phyloP scores from a whole-genome alignment of 306 rosid genomes.

The Fagus sylvatica region DNA sequence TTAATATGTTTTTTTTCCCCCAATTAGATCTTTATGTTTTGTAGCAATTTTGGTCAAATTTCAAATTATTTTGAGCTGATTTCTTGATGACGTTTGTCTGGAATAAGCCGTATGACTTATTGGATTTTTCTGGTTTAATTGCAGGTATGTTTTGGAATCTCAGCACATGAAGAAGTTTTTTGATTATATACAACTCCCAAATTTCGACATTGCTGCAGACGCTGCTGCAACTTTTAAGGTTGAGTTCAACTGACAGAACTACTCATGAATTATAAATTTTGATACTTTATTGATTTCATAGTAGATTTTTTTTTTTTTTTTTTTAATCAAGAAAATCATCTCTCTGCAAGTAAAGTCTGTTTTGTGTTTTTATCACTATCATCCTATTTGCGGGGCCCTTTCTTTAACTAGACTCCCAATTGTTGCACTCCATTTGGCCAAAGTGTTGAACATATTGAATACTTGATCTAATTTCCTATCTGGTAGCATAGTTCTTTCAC shows the following conservation, averaged over 20 bases:
- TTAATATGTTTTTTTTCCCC: background rate
- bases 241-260: conserved; percentile 17
- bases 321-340: background rate
- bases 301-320: background rate
- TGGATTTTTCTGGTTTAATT: conserved; percentile 26
- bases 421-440: conserved; percentile 7
- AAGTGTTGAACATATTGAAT: background rate
- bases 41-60: background rate
- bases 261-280: background rate
- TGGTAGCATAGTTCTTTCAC: background rate
- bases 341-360: background rate
- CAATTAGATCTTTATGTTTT: background rate
- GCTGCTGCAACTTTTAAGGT: conserved; percentile 99
- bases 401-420: background rate
- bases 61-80: background rate
- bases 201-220: conserved; percentile 97
- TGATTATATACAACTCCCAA: conserved; percentile 92
- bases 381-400: background rate
- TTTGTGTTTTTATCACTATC: background rate
- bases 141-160: conserved; percentile 94
- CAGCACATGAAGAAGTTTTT: conserved; percentile 84
- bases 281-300: background rate
- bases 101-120: background rate
- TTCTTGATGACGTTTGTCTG: background rate
- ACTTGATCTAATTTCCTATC: too few species aligned